Conservation (phyloP, 345 rosid genomes). For the Corchorus capsularis region DNA sequence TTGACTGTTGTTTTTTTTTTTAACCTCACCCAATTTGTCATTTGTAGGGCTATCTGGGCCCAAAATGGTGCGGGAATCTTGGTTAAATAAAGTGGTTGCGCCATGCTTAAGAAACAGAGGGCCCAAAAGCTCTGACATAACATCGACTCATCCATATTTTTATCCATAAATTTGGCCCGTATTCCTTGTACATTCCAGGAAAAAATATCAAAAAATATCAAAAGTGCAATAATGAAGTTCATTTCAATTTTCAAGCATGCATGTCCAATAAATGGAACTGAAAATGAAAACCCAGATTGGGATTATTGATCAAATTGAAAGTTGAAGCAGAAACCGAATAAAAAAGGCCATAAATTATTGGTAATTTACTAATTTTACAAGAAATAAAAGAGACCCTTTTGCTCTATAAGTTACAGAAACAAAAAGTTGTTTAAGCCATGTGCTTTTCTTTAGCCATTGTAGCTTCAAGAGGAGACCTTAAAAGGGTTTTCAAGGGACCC, state of each 20-base stretch:
- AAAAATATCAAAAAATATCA: neutral
- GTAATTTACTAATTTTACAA: too few relatives aligned
- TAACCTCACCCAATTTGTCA: neutral
- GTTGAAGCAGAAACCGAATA: neutral
- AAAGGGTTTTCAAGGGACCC: constrained; percentile 24
- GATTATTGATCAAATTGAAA: neutral
- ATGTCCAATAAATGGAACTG: neutral
- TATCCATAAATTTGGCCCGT: neutral
- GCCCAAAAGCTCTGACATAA: neutral
- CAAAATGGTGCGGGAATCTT: neutral
- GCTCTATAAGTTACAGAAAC: neutral
- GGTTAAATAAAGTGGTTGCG: neutral
- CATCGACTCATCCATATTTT: neutral
- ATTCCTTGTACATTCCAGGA: neutral
- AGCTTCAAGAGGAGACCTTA: constrained; percentile 13
- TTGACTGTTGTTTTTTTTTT: neutral
- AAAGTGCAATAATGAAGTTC: constrained; percentile 1
- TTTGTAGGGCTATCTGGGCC: neutral
- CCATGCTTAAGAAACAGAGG: constrained; percentile 8
- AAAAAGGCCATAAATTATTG: neutral
- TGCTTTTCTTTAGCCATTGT: constrained; percentile 12
- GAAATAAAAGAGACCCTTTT: neutral
- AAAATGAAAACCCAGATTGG: too few relatives aligned
- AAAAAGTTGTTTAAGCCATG: neutral
- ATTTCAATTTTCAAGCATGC: constrained; percentile 6